These are phyloP conservation scores for Ophiocordyceps camponoti-floridani DNA, from an alignment of 2,329 filamentous ascomycete genomes.

Conservation along the genomic window DNA sequence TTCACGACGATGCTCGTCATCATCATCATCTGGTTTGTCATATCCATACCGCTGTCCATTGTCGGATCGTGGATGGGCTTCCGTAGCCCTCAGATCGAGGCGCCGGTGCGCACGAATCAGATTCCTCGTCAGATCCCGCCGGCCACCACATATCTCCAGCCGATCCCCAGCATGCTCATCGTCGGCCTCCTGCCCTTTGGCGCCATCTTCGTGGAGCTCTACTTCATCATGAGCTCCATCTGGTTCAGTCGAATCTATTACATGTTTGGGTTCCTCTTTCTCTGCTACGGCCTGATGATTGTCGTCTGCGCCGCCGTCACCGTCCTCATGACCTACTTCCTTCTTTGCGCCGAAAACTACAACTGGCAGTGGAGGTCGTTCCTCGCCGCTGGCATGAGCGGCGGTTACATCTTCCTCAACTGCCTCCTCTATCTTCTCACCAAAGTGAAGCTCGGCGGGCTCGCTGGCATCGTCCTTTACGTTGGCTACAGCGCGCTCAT, in stretches of 20 bases:
- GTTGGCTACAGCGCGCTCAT: conserved; percentile 83
- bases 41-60: conserved; percentile 81
- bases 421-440: conserved; percentile 82
- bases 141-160: conserved; percentile 63
- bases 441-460: conserved; percentile 66
- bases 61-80: conserved; percentile 89
- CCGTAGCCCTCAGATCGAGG: conserved; percentile 49
- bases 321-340: conserved; percentile 85
- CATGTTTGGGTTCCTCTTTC: conserved; percentile 98
- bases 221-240: conserved; percentile 98
- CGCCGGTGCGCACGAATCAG: conserved; percentile 89
- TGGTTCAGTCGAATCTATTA: conserved; percentile 99
- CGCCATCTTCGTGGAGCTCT: conserved; percentile 94
- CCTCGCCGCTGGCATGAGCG: conserved; percentile 76
- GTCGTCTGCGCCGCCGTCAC: conserved; percentile 87
- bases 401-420: conserved; percentile 81
- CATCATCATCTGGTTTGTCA: conserved; percentile 88
- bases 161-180: conserved; percentile 76
- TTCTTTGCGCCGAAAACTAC: conserved; percentile 93
- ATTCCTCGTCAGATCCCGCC: conserved; percentile 94
- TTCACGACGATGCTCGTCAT: conserved; percentile 95
- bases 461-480: conserved; percentile 80
- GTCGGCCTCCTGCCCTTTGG: conserved; percentile 88
- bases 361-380: conserved; percentile 98
- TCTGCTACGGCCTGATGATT: conserved; percentile 95